Conservation (phyloP, 129 eudicot genomes). For the Artemisia tridentata region DNA sequence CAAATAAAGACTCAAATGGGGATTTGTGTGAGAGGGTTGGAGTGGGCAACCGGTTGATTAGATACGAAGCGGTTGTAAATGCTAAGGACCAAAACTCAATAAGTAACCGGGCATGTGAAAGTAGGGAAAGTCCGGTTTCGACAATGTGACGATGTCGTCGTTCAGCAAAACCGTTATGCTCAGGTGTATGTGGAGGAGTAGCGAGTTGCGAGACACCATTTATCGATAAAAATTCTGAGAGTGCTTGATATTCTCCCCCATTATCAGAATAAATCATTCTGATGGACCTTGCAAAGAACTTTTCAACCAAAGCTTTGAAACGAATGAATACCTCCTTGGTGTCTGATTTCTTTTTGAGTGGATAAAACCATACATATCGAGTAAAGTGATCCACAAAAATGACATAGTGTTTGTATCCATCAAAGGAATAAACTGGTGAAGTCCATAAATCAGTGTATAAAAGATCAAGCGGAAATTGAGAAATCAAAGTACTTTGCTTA, state of each 20-base stretch:
- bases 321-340: not conserved
- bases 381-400: not conserved
- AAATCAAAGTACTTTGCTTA: not conserved
- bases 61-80: not conserved
- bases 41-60: conserved; percentile 9
- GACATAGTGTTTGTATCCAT: conserved; percentile 3
- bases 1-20: not conserved
- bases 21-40: not conserved
- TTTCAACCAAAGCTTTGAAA: conserved; percentile 8
- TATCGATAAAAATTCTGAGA: not conserved
- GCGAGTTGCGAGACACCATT: conserved; percentile 4
- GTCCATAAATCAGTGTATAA: conserved; percentile 1
- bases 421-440: not conserved
- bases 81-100: not conserved
- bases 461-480: conserved; percentile 2
- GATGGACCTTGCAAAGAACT: not conserved
- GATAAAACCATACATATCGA: conserved; percentile 17
- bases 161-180: conserved; percentile 6
- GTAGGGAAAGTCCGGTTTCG: not conserved
- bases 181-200: not conserved
- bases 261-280: not conserved
- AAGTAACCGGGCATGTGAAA: not conserved
- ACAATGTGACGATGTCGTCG: conserved; percentile 15
- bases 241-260: conserved; percentile 7
- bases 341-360: conserved; percentile 4